Percentiles rank a stretch among this genome's conserved stretches.
phyloP scores from a whole-genome alignment of 768 basidiomycete genomes.

The Amanita exitialis region DNA sequence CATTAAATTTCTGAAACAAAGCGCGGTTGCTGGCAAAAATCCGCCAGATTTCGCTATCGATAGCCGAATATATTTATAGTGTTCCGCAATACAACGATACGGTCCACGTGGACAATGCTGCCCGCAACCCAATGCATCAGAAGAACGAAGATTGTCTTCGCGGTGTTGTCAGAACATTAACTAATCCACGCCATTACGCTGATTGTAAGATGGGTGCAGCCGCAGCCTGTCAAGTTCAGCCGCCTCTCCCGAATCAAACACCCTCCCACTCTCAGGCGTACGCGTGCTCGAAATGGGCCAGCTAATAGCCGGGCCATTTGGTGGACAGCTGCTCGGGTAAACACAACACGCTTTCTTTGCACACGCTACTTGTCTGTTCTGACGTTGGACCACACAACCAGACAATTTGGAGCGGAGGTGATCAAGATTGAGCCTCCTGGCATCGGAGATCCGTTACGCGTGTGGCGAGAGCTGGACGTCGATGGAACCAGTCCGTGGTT shows the following conservation, averaged over 20 bases:
- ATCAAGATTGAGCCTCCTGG: constrained; percentile 64
- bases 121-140: too few relatives aligned
- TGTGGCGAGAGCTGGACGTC: constrained; percentile 62
- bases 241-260: too few relatives aligned
- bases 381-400: constrained; percentile 15
- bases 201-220: not conserved
- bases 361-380: not conserved
- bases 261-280: constrained; percentile 52
- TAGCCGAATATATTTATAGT: too few relatives aligned
- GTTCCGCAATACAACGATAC: too few relatives aligned
- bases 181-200: not conserved
- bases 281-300: constrained; percentile 64
- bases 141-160: not conserved
- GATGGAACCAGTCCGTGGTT: constrained; percentile 73
- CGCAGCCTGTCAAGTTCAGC: not conserved
- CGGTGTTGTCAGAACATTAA: not conserved
- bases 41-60: too few relatives aligned
- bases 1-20: too few relatives aligned
- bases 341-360: constrained; percentile 4
- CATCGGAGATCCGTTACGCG: constrained; percentile 55
- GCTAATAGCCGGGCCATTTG: constrained; percentile 64
- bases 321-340: constrained; percentile 62
- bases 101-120: not conserved
- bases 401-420: constrained; percentile 64
- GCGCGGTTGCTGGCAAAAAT: too few relatives aligned